A percentile compares a stretch with the other conserved stretches of the same genome.
Conservation (phyloP, 2,329 filamentous ascomycete genomes). For the Colletotrichum orbiculare region DNA sequence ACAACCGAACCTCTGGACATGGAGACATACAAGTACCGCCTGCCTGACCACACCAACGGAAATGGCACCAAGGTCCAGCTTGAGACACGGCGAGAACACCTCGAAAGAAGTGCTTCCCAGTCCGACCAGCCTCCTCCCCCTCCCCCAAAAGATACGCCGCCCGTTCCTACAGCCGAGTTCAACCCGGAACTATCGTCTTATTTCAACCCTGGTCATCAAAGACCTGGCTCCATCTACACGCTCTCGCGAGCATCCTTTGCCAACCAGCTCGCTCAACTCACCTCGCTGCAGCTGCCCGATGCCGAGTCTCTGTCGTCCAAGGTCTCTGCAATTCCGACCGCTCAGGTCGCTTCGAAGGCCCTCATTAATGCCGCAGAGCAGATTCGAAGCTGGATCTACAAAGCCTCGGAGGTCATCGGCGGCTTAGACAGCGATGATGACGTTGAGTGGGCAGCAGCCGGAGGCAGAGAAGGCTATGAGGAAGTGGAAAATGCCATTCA, state of each 20-base stretch:
- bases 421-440: constrained; percentile 96
- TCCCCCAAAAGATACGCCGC: constrained; percentile 63
- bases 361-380: constrained; percentile 90
- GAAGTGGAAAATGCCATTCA: constrained; percentile 80
- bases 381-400: constrained; percentile 92
- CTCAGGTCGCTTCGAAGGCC: constrained; percentile 83
- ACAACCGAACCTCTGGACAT: constrained; percentile 65
- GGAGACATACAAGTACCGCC: constrained; percentile 79
- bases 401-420: constrained; percentile 88
- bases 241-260: constrained; percentile 92
- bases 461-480: constrained; percentile 82
- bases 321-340: constrained; percentile 86
- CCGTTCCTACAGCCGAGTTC: constrained; percentile 52
- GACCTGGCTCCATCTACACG: constrained; percentile 91
- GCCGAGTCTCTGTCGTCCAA: constrained; percentile 84
- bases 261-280: constrained; percentile 91
- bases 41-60: constrained; percentile 76
- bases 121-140: constrained; percentile 51
- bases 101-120: constrained; percentile 60
- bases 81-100: constrained; percentile 67
- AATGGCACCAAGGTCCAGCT: constrained; percentile 73
- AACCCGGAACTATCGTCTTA: constrained; percentile 67
- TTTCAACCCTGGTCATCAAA: constrained; percentile 74
- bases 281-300: constrained; percentile 88
- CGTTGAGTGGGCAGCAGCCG: constrained; percentile 94